Conservation (phyloP, 805 yeast species). For the Candida oleophila region DNA sequence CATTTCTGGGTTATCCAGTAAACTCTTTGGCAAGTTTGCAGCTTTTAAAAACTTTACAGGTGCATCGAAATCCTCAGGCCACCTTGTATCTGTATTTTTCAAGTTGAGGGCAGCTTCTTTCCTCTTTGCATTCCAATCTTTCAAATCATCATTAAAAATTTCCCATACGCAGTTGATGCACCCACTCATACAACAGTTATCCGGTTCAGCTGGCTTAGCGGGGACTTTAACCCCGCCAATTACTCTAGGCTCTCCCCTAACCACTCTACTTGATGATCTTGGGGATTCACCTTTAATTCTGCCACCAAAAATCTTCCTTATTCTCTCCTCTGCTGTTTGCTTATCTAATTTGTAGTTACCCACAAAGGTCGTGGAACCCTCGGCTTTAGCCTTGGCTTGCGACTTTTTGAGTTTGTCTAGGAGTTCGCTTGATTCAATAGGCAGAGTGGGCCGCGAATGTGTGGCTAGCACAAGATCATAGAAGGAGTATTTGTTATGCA, state of each 20-base stretch:
- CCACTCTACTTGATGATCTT: constrained; percentile 34
- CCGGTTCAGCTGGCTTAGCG: constrained; percentile 83
- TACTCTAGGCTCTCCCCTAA: constrained; percentile 33
- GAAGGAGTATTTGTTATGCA: constrained; percentile 22
- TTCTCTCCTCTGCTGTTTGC: constrained; percentile 45
- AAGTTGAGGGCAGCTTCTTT: constrained; percentile 52
- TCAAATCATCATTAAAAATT: constrained; percentile 79
- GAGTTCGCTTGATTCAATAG: constrained; percentile 23
- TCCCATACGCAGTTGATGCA: constrained; percentile 98
- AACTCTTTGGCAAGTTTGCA: constrained; percentile 37
- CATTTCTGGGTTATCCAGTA: constrained; percentile 20
- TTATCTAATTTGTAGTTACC: constrained; percentile 30
- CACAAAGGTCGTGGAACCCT: constrained; percentile 25
- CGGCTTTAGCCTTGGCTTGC: constrained; percentile 22
- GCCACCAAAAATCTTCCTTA: constrained; percentile 54
- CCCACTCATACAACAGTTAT: constrained; percentile 97
- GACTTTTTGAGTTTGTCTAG: constrained; percentile 1
- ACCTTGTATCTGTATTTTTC: constrained; percentile 35
- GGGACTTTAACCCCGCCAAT: constrained; percentile 74
- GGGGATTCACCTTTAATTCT: constrained; percentile 53
- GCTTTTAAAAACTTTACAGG: constrained; percentile 30
- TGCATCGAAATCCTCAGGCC: constrained; percentile 45
- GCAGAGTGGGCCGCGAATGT: constrained; percentile 31
- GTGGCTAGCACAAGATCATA: constrained; percentile 38
- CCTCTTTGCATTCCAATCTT: constrained; percentile 71